Conservation (phyloP, 2,329 filamentous ascomycete species). For the Cercospora zeina region DNA sequence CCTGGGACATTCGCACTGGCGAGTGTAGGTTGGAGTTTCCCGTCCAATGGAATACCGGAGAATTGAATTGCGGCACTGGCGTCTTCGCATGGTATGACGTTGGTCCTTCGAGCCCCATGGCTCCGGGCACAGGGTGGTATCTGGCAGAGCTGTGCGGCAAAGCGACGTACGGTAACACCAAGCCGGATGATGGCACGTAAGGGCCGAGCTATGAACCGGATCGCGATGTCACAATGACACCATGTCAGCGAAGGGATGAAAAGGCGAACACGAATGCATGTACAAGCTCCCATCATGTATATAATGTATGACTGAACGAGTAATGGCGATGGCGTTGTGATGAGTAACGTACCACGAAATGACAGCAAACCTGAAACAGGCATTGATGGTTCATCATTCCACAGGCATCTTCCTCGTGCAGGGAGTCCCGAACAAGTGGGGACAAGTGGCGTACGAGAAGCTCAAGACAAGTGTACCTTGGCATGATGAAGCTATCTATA, state of each 20-base stretch:
- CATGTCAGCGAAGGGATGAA: constrained; percentile 2
- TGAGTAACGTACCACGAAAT: constrained; percentile 8
- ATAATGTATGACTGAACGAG: constrained; percentile 20
- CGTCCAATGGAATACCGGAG: constrained; percentile 29
- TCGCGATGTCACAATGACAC: neutral
- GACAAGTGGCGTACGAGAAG: neutral
- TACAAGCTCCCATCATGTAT: constrained; percentile 15
- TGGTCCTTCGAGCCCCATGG: constrained; percentile 37
- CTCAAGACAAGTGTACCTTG: neutral
- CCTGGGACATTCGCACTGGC: constrained; percentile 36
- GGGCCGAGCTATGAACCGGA: neutral
- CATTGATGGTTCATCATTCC: neutral
- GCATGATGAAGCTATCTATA: neutral
- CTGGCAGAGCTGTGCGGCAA: constrained; percentile 36
- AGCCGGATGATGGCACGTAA: constrained; percentile 39
- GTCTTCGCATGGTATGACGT: constrained; percentile 35
- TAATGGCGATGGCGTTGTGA: constrained; percentile 15
- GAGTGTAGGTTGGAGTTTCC: constrained; percentile 37
- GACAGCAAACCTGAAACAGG: neutral
- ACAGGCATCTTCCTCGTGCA: constrained; percentile 15
- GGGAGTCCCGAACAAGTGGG: neutral
- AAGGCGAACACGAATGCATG: neutral
- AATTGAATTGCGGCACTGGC: constrained; percentile 37
- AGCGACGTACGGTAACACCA: constrained; percentile 31
- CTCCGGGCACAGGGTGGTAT: constrained; percentile 37